Base-by-base conservation (phyloP, 2,329 filamentous ascomycete species). In the Xylariaceae sp. region DNA sequence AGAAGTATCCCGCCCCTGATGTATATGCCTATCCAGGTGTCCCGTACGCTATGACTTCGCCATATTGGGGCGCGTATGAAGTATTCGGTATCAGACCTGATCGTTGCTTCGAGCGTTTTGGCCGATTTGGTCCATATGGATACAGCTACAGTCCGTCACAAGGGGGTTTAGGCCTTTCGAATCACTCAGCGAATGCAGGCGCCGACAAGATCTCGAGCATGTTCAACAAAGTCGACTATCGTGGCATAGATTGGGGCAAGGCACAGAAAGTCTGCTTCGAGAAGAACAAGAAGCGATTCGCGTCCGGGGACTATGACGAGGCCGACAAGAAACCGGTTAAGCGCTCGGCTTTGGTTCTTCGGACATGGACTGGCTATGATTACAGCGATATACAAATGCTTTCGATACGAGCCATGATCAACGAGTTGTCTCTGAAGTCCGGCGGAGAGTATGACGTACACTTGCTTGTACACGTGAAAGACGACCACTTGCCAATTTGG, bases 61-160 rank as follows among this genome's bases (percentile, higher is more conserved):
- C 81, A 11, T 71, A 76, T 13, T 78, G 83, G 64, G 83, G 83
- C 2, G 82, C 79, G 2, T 79, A 85, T 52, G 69, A 78, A 15
- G 58, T 79, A 47, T 59, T 87, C 8, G 79, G 76, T 1, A 62
- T 86, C 37, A 66, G 74, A 16, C 69, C 81, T 41, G 74, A 84
- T 50, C 68, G 84, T n/a, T 87, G 83, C 60, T 87, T 83, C 55
- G 83, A 87, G 53, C 73, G 83, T 1, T 85, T 81, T 55, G 83
- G 83, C 12, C 72, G 83, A 36, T 65, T 85, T 4, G 82, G 81
- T 1, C 79, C 82, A 0, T 87, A 87, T 53, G 83, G 83, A 0
- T 67, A 81, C 44, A 83, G 83, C 22, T 87, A 87, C 57, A 76
- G 73, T 46, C 71, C 69, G 38, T 74, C 75, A 42, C 74, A 72